These are phyloP conservation scores for Echria macrotheca DNA, from an alignment of 495 filamentous ascomycete genomes.

Conservation along the genomic window DNA sequence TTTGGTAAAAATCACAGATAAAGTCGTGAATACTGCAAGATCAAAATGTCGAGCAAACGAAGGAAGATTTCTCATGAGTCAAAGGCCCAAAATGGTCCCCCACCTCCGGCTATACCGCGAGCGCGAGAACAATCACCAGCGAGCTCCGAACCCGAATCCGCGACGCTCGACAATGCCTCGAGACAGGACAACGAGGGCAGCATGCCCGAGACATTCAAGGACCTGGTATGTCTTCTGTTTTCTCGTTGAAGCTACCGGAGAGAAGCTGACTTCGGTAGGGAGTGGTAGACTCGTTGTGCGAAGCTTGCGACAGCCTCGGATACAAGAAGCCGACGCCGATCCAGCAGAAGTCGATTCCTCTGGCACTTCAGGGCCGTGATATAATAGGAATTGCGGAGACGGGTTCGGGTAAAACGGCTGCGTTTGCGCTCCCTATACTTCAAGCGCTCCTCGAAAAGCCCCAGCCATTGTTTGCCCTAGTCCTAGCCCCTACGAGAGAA, in stretches of 20 bases:
- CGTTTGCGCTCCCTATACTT: constrained; percentile 85
- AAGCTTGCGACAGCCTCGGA: constrained; percentile 73
- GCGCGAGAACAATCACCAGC: constrained; percentile 6
- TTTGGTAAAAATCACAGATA: too few species aligned
- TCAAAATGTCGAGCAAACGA: constrained; percentile 24
- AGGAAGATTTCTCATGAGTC: constrained; percentile 20
- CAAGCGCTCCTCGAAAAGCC: constrained; percentile 83
- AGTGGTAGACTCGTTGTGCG: constrained; percentile 79
- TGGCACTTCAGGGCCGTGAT: constrained; percentile 76
- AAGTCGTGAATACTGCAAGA: too few species aligned
- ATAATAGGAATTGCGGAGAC: constrained; percentile 93
- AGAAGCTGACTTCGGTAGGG: constrained; percentile 40
- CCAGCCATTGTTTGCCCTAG: constrained; percentile 67
- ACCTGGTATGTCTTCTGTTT: constrained; percentile 43
- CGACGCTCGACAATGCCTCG: constrained; percentile 19
- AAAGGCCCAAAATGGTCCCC: neutral
- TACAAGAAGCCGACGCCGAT: constrained; percentile 83
- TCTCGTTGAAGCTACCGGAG: neutral
- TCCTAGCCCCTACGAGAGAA: constrained; percentile 89
- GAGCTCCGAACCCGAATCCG: constrained; percentile 17
- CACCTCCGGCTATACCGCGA: too few species aligned
- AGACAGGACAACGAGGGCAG: constrained; percentile 12
- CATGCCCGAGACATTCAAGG: constrained; percentile 66
- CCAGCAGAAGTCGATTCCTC: constrained; percentile 68
- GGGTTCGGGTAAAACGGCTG: constrained; percentile 86